phyloP scores from a whole-genome alignment of 2,329 filamentous ascomycete species.

The Lachnellula subtilissima region DNA sequence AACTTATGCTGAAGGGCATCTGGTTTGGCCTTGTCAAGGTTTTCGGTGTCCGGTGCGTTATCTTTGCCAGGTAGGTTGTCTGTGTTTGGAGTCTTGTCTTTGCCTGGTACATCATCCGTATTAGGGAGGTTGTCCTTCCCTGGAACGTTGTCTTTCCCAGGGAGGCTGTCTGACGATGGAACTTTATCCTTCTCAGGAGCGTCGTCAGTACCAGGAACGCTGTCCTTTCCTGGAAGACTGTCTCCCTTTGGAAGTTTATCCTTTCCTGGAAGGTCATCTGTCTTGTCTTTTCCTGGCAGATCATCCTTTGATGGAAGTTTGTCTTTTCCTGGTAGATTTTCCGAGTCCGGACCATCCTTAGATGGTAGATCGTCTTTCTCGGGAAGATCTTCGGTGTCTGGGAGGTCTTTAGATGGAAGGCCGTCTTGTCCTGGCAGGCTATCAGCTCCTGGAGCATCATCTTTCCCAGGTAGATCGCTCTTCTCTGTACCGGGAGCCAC shows the following conservation, averaged over 20 bases:
- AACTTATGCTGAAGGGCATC: conserved; percentile 11
- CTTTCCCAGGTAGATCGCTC: neutral
- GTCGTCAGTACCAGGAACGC: no score
- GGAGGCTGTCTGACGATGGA: no score
- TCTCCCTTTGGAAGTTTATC: no score
- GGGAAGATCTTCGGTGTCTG: neutral
- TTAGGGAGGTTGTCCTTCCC: neutral
- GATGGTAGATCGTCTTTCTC: neutral
- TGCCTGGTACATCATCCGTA: neutral
- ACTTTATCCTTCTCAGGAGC: neutral
- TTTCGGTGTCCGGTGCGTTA: neutral
- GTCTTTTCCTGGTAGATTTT: neutral
- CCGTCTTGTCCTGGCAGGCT: neutral
- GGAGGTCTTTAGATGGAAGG: neutral
- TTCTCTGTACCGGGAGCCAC: neutral
- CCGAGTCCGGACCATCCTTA: neutral
- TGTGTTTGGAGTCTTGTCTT: neutral
- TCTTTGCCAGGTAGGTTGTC: neutral
- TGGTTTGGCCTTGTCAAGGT: neutral
- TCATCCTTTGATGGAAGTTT: neutral
- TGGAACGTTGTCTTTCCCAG: neutral
- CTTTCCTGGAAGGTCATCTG: neutral
- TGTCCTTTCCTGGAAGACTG: no score
- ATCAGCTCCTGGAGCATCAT: neutral
- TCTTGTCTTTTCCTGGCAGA: neutral